Conservation (phyloP, 2,329 filamentous ascomycete genomes). For the Ilyonectria mors-panacis region DNA sequence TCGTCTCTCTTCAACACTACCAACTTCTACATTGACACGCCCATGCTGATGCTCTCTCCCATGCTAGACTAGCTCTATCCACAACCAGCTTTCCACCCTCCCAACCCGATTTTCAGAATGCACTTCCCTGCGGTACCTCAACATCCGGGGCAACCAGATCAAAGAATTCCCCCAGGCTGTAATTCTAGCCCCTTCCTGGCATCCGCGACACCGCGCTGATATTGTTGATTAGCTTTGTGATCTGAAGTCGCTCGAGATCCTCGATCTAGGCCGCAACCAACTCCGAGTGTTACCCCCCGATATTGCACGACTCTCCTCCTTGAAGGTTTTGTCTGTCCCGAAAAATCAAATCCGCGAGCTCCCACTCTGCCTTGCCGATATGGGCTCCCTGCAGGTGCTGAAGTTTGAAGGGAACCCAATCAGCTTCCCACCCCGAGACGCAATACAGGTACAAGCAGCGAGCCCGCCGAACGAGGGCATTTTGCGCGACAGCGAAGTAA, state of each 20-base stretch:
- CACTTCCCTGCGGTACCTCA: constrained; percentile 83
- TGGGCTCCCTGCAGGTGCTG: constrained; percentile 89
- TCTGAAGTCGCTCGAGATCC: constrained; percentile 88
- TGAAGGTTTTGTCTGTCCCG: constrained; percentile 91
- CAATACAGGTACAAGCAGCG: constrained; percentile 71
- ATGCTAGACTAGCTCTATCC: constrained; percentile 80
- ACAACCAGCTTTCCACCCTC: constrained; percentile 81
- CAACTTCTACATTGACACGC: constrained; percentile 7
- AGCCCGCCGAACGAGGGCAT: constrained; percentile 70
- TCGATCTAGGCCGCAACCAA: constrained; percentile 92
- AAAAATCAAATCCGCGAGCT: constrained; percentile 90
- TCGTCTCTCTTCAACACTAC: constrained; percentile 43
- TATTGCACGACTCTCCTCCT: constrained; percentile 83
- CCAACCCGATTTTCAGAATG: constrained; percentile 82
- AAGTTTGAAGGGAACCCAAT: constrained; percentile 93
- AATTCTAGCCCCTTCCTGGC: constrained; percentile 44
- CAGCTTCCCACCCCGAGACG: constrained; percentile 81
- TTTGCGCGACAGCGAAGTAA: constrained; percentile 72
- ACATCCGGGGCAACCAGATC: constrained; percentile 83
- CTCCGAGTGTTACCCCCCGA: constrained; percentile 83
- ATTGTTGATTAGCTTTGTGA: constrained; percentile 78
- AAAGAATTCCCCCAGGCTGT: constrained; percentile 73
- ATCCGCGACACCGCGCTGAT: constrained; percentile 43
- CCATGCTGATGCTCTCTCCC: constrained; percentile 34
- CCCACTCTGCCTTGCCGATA: constrained; percentile 87